These are phyloP conservation scores for Athelia psychrophila DNA, from an alignment of 1,284 basidiomycete species.

Conservation along the genomic window DNA sequence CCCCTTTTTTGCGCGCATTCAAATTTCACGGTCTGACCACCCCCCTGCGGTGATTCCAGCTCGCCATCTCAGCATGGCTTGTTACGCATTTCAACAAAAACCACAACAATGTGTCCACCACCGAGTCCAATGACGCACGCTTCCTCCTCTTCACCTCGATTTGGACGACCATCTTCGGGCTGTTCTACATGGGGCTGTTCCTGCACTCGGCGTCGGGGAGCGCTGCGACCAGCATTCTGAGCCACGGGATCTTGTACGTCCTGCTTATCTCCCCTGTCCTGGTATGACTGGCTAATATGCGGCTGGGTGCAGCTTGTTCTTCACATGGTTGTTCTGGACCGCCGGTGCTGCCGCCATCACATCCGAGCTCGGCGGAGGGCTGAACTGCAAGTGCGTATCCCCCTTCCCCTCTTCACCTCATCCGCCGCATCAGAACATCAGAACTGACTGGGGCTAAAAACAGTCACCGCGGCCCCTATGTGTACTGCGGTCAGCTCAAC, in stretches of 20 bases:
- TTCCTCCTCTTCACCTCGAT: conserved; percentile 65
- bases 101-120: conserved; percentile 47
- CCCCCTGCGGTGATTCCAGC: too few relatives aligned
- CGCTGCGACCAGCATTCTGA: conserved; percentile 54
- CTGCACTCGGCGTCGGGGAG: conserved; percentile 40
- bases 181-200: conserved; percentile 55
- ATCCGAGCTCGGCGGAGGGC: conserved; percentile 56
- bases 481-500: conserved; percentile 67
- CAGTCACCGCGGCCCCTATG: conserved; percentile 38
- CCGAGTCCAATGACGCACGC: conserved; percentile 57
- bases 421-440: neutral
- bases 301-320: conserved; percentile 38
- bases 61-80: conserved; percentile 69
- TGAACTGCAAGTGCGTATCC: conserved; percentile 58
- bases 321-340: conserved; percentile 74
- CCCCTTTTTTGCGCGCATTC: too few relatives aligned
- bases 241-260: conserved; percentile 62
- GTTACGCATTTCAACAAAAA: conserved; percentile 51
- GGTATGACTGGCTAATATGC: neutral
- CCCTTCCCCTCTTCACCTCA: neutral
- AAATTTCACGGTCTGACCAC: too few relatives aligned
- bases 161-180: conserved; percentile 65
- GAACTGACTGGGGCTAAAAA: too few relatives aligned
- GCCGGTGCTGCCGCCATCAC: conserved; percentile 69
- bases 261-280: conserved; percentile 4